Evolutionary conservation across 768 basidiomycete genomes (phyloP), one percentile per base, ranked within the genome.

Genomic region (Pisolithus albus): DNA sequence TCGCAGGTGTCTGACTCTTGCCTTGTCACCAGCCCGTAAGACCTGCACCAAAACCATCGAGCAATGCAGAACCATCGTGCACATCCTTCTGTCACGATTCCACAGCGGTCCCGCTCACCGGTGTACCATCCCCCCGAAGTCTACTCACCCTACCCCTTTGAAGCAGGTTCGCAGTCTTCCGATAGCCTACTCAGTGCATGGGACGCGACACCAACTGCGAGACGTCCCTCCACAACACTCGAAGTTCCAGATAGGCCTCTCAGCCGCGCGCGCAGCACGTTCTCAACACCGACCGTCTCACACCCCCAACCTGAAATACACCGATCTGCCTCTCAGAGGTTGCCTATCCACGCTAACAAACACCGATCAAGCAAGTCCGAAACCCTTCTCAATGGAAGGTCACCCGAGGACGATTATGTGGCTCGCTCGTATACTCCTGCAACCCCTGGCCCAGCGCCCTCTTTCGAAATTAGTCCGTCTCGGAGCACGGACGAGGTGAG

Each of bases 251-350:
- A 60, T 56, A 62, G 62, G 40, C 54, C 66, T 23, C 64, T 69
- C 32, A 69, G 60, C 50, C 71, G 76, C 46, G 58, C 79, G 13
- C 60, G 63, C 26, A 78, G 73, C 57, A 66, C 65, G n/a, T 57
- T 68, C 19, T 56, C 59, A 7, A 52, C 59, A 34, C 52, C 62
- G 7, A 59, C 62, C 7, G 62, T 78, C 16, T 54, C 71, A 6
- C 79, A 81, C 54, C 78, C 81, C 23, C 78, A 84, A 44, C 75
- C 81, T 11, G 75, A 78, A 54, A 53, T 80, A 26, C 69, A 75
- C 52, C 75, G 78, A 48, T 72, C 78, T 16, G 57, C 64, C 6
- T 81, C 80, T 11, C 63, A 68, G 24, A 53, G 64, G 64, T 57
- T 62, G 46, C 55, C 64, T 47, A 51, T 60, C 49, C 41, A 64